These are phyloP conservation scores for Maudiozyma serrabonitensis DNA, from an alignment of 805 yeast species.

Conservation along the genomic window DNA sequence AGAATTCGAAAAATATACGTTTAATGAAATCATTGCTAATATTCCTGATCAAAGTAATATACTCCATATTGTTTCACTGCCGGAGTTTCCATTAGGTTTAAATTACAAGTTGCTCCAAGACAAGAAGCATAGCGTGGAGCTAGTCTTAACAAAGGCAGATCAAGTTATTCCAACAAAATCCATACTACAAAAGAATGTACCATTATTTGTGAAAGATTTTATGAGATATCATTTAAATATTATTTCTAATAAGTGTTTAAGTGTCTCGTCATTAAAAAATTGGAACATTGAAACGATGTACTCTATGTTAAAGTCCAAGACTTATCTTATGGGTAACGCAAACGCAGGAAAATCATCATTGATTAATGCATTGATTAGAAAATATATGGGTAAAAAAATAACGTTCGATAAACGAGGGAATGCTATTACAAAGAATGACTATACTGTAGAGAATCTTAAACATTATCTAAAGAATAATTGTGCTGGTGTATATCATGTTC, in stretches of 20 bases:
- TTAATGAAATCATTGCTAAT: conserved; percentile 24
- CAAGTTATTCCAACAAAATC: conserved; percentile 20
- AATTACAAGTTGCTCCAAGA: conserved; percentile 19
- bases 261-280: conserved; percentile 17
- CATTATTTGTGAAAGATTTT: conserved; percentile 27
- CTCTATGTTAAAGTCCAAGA: conserved; percentile 19
- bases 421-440: conserved; percentile 2
- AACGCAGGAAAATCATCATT: conserved; percentile 65
- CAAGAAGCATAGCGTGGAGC: conserved; percentile 7
- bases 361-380: conserved; percentile 38
- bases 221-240: conserved; percentile 25
- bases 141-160: conserved; percentile 26
- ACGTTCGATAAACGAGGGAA: conserved; percentile 6
- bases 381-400: conserved; percentile 15
- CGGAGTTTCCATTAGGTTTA: conserved; percentile 64
- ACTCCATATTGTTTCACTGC: conserved; percentile 53
- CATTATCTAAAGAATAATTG: conserved; percentile 11
- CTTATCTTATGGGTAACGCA: conserved; percentile 54
- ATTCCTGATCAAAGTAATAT: conserved; percentile 39
- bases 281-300: conserved; percentile 23
- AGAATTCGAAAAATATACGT: conserved; percentile 24
- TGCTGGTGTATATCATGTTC: conserved; percentile 39
- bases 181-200: conserved; percentile 16
- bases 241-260: conserved; percentile 19
- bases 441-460: conserved; percentile 2